Percentiles rank a stretch among this genome's conserved stretches.
Evolutionary conservation across 768 basidiomycete genomes (phyloP).

Genomic region (Suillus plorans): DNA sequence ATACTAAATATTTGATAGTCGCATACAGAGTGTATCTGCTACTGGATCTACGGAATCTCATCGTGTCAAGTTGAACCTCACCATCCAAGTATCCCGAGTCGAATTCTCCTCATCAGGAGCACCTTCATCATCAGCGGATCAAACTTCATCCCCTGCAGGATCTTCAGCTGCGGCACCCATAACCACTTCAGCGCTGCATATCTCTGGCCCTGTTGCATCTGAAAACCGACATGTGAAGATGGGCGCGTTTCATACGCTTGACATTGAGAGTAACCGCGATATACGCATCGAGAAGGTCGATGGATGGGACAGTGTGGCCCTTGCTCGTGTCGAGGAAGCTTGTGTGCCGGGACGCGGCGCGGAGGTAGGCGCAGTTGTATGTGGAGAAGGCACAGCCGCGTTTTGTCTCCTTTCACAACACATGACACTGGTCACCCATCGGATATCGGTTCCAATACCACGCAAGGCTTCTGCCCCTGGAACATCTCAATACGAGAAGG

Average conservation of each 20-base stretch:
- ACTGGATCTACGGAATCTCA: constrained; percentile 95
- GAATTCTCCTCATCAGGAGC: constrained; percentile 76
- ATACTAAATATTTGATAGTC: constrained; percentile 41
- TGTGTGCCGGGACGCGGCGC: constrained; percentile 94
- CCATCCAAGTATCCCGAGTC: constrained; percentile 74
- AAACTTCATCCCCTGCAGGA: constrained; percentile 26
- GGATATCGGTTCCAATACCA: constrained; percentile 86
- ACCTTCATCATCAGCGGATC: constrained; percentile 47
- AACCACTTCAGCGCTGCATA: constrained; percentile 66
- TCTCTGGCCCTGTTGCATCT: constrained; percentile 79
- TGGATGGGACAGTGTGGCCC: constrained; percentile 91
- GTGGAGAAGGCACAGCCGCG: constrained; percentile 92
- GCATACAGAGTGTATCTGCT: constrained; percentile 84
- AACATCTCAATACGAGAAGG: constrained; percentile 90
- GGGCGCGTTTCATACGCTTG: constrained; percentile 93
- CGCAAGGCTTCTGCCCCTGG: constrained; percentile 85
- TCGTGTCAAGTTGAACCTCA: constrained; percentile 82
- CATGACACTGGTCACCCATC: constrained; percentile 91
- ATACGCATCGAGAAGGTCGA: constrained; percentile 84
- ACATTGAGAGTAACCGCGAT: constrained; percentile 88
- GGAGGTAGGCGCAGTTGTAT: constrained; percentile 93
- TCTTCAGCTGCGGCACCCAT: constrained; percentile 33
- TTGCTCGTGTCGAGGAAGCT: constrained; percentile 80
- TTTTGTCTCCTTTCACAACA: constrained; percentile 96
- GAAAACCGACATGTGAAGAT: constrained; percentile 91